phyloP scores from a whole-genome alignment of 495 filamentous ascomycete species.

The Penicillium cosmopolitanum region DNA sequence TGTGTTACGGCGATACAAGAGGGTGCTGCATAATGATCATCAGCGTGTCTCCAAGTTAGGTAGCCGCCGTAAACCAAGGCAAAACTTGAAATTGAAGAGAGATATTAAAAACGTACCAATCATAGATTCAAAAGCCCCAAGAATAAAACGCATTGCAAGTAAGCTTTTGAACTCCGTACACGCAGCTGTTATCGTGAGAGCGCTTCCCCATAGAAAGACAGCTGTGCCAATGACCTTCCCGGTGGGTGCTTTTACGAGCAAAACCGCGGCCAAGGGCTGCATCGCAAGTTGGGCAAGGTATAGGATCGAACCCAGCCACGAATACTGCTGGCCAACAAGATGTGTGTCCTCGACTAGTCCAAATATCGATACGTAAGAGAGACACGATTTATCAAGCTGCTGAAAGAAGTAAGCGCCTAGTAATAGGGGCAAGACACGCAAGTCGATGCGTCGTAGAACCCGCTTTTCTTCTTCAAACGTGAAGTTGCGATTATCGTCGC shows the following conservation, averaged over 20 bases:
- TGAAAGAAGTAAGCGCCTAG: slow-evolving; percentile 44
- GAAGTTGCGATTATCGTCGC: slow-evolving; percentile 29
- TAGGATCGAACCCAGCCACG: slow-evolving; percentile 51
- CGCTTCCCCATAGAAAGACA: slow-evolving; percentile 7
- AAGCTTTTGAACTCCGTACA: slow-evolving; percentile 3
- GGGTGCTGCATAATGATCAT: slow-evolving; percentile 33
- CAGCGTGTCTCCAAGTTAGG: too few relatives aligned
- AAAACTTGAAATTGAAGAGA: too few relatives aligned
- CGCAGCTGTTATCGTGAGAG: slow-evolving; percentile 3
- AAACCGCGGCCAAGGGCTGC: slow-evolving; percentile 27
- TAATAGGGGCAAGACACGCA: slow-evolving; percentile 46
- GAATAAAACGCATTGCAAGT: slow-evolving; percentile 46
- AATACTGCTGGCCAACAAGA: slow-evolving; percentile 49
- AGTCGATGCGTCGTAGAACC: slow-evolving; percentile 51
- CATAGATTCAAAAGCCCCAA: slow-evolving; percentile 59
- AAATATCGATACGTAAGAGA: slow-evolving; percentile 54
- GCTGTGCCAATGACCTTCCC: slow-evolving; percentile 55
- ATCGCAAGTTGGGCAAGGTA: slow-evolving; percentile 48
- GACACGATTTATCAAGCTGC: slow-evolving; percentile 56
- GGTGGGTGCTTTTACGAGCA: slow-evolving; percentile 31
- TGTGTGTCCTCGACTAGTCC: slow-evolving; percentile 43
- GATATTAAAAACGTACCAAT: slow-evolving; percentile 13
- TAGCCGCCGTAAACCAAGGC: too few relatives aligned
- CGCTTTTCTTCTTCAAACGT: slow-evolving; percentile 51
- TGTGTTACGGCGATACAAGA: slow-evolving; percentile 57